Conservation (phyloP, 768 basidiomycete species). For the Collybiopsis confluens region DNA sequence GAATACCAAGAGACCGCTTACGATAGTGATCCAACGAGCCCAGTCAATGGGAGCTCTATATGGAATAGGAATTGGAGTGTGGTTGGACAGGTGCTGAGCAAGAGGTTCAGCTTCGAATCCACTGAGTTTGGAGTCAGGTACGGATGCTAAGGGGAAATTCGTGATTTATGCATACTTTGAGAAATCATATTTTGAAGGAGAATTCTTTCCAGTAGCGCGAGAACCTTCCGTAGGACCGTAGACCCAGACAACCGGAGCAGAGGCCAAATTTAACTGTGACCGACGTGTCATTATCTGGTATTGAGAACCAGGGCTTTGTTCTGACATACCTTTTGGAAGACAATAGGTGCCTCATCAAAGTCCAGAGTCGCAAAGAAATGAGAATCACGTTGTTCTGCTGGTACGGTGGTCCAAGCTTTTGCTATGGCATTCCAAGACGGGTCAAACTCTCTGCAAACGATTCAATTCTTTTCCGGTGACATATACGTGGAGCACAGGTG, state of each 20-base stretch:
- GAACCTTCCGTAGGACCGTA: constrained; percentile 74
- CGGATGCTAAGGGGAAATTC: constrained; percentile 14
- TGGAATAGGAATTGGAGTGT: constrained; percentile 78
- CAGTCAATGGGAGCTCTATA: constrained; percentile 79
- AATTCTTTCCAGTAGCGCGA: constrained; percentile 50
- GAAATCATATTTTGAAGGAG: constrained; percentile 74
- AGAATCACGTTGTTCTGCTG: constrained; percentile 57
- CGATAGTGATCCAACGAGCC: constrained; percentile 47
- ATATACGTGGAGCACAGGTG: not conserved
- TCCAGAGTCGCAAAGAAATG: constrained; percentile 95
- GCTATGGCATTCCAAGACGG: constrained; percentile 81
- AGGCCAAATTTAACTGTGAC: constrained; percentile 68
- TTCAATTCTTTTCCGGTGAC: not conserved
- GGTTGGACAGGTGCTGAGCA: constrained; percentile 66
- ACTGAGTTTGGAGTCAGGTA: constrained; percentile 33
- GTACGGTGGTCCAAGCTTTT: constrained; percentile 70
- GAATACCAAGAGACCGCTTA: constrained; percentile 41
- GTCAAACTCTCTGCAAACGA: constrained; percentile 65
- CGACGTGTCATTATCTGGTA: not conserved
- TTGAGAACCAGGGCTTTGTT: not conserved
- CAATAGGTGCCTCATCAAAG: constrained; percentile 68
- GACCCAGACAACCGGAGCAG: constrained; percentile 81
- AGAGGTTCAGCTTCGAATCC: constrained; percentile 80
- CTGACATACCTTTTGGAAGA: constrained; percentile 75
- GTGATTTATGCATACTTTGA: constrained; percentile 40